Base-by-base conservation (phyloP, 164 flowering plant genomes). In the Kingdonia uniflora region DNA sequence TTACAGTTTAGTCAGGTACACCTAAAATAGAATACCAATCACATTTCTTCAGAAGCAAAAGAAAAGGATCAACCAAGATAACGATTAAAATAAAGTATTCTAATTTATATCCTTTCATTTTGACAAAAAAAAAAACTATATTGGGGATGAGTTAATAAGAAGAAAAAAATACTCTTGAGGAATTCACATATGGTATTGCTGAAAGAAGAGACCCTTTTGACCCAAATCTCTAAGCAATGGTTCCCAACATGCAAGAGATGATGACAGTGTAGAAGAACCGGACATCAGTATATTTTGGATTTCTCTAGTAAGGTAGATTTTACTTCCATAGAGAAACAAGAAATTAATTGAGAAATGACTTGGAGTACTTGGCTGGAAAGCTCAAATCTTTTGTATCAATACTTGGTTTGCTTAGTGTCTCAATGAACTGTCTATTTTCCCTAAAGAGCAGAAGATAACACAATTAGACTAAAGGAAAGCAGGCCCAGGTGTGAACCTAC, bases 231-330 rank as follows among this genome's bases (percentile, higher is more conserved):
- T 97, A 94, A 64, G 92, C 89, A 60, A 94, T 87, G 40, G 95
- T 69, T 55, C 99, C 99, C 52, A 94, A 85, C 95, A 94, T 94
- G 69, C 84, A 64, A 42, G 97, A 86, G 66, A 89, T 86, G 54
- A 94, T 72, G 57, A 81, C 74, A 14, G 99, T 94, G 74, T 86
- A 94, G 75, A 89, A 88, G 75, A 82, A 86, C 26, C 92, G 81
- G 52, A 94, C 97, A 46, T 95, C 97, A 19, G 95, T 84, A 66
- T 94, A 94, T 58, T 86, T 95, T 10, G 99, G 97, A 64, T 86
- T 89, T 62, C 99, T 71, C 99, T 97, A 94, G 64, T 94, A 94
- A 49, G 95, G 86, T 22, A 79, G 70, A 65, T 94, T 76, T 65
- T 94, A 95, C 79, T 89, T 94, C 96, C 97, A 87, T 13, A 94